Evolutionary conservation across 2,329 filamentous ascomycete species (phyloP), one percentile per base, ranked within the genome.

Genomic region (Fusarium sp.): DNA sequence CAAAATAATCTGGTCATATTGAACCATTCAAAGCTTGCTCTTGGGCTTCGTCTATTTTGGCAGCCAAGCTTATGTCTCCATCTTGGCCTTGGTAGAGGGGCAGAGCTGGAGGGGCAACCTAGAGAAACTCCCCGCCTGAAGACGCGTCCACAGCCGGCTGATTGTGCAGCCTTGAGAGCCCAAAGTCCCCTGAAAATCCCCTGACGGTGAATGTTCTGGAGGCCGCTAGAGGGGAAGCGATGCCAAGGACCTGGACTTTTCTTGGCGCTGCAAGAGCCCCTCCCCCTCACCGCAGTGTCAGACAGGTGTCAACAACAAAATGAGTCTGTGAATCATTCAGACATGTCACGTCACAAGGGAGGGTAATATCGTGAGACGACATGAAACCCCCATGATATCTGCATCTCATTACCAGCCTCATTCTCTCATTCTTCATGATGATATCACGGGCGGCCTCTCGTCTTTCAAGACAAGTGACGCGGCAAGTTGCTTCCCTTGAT

Each of bases 201-300:
- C 68, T 65, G 68, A 15, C 51, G 30, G 34, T 29, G 22, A 53
- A 47, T 38, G 44, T 29, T 30, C 56, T 65, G 68, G 68, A 71
- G 68, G 68, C 68, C 68, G 64, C 64, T 65, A 45, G 22, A 54
- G 45, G 45, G 22, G 25, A 51, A 49, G 30, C n/a, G 34, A 56
- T 45, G 68, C 68, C 68, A 71, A 71, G 68, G 64, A 57, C 68
- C 53, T 71, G 68, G 63, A 55, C 49, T 54, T 44, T 43, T 20
- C 68, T 71, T 71, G 68, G 68, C 68, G 40, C 64, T 71, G 68
- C 68, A 65, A 56, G 56, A 61, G 68, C 52, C 68, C 64, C 64
- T 71, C 55, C 68, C 67, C 64, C 64, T 71, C 68, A 71, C 68
- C 67, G 58, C 55, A 71, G 58, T 49, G 60, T 62, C 38, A 66